Base-by-base conservation (phyloP, 2,329 filamentous ascomycete genomes). In the Apiospora malaysiana region DNA sequence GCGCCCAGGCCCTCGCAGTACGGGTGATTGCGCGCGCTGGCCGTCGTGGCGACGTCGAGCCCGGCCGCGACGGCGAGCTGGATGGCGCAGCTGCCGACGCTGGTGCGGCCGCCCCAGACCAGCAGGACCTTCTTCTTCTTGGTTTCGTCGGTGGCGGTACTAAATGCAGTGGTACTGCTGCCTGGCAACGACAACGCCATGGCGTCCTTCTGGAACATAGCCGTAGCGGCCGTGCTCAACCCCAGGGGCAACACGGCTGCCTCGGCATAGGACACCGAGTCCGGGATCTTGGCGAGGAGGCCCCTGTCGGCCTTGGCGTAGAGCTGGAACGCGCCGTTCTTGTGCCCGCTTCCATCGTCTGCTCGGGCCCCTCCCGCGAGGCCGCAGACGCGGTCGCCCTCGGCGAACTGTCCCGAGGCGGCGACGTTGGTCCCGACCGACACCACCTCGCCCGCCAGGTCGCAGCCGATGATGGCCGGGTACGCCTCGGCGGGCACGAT, bases 1-100 rank as follows among this genome's bases (percentile, higher is more conserved):
- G 72, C 75, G 40, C 75, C 74, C 10, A 78, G 73, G 67, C 73
- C 69, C 70, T 74, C 73, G 25, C 73, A 67, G 47, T 77, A 76
- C 14, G 72, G 68, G 66, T 74, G 73, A 68, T 76, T 76, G 68
- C 77, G 79, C 12, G 78, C 75, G 0, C 80, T 81, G 0, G 80
- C 78, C 1, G 81, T 84, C 8, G 81, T 75, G 18, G 83, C 73
- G 21, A 85, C 83, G 27, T 81, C 77, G 68, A 82, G 83, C 9
- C 84, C 83, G 5, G 81, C 79, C 7, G 79, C 79, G 14, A 77
- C 75, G 37, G 80, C 78, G 2, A 85, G 78, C 71, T 85, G 84
- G 23, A 85, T 81, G 2, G 82, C 82, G 65, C 80, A 82, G 71
- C 79, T 79, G 1, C 84, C 83, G 3, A 85, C 83, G 23, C 78